phyloP scores from a whole-genome alignment of 345 rosid genomes.

The Populus euphratica region DNA sequence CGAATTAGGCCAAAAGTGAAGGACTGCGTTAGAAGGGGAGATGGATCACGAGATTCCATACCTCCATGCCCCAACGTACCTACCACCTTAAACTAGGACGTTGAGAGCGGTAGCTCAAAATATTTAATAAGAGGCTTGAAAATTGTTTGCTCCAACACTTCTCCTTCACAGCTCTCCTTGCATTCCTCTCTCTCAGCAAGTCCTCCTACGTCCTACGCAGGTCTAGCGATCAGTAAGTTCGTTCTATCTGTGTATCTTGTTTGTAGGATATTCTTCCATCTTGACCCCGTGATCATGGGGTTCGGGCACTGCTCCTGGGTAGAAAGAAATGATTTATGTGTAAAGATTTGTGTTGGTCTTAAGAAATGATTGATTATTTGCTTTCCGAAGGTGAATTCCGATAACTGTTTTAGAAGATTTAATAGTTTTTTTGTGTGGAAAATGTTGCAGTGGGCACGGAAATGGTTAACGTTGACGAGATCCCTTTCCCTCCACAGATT shows the following conservation, averaged over 20 bases:
- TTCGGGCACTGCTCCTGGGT: too few relatives aligned
- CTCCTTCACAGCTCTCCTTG: neutral
- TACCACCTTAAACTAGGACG: constrained; percentile 9
- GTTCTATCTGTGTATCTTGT: too few relatives aligned
- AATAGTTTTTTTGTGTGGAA: neutral
- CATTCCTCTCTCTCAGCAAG: neutral
- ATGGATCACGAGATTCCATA: constrained; percentile 25
- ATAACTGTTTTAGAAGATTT: neutral
- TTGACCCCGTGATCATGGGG: too few relatives aligned
- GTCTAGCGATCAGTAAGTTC: too few relatives aligned
- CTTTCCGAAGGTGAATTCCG: neutral
- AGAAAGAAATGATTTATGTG: too few relatives aligned
- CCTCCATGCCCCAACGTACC: constrained; percentile 20
- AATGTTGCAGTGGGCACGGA: constrained; percentile 62
- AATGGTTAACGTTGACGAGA: constrained; percentile 62
- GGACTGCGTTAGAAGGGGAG: constrained; percentile 11
- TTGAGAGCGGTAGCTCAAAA: constrained; percentile 6
- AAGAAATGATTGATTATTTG: neutral
- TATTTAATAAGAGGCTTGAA: neutral
- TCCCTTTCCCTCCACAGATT: constrained; percentile 64
- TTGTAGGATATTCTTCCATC: too few relatives aligned
- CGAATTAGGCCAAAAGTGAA: neutral
- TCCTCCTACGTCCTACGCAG: too few relatives aligned
- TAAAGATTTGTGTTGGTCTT: neutral
- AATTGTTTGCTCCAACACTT: too few relatives aligned